Evolutionary conservation across 805 yeast species (phyloP), one percentile per base, ranked within the genome.

Genomic region (Starmerella powellii): DNA sequence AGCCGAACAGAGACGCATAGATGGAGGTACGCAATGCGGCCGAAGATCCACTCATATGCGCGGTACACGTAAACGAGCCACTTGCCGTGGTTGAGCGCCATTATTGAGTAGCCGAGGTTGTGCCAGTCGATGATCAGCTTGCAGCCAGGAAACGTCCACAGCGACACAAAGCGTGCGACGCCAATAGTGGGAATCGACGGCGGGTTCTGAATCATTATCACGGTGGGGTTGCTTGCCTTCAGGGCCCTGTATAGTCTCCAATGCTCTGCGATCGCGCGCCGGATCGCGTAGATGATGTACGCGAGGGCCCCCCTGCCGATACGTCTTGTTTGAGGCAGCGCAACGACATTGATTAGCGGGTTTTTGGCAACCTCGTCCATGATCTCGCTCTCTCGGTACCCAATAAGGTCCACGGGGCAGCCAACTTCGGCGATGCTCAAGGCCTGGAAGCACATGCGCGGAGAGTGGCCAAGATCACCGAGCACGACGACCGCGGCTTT

Each of bases 381-480:
- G 24, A 58, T 23, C 24, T 51, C 46, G 30, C 54, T 48, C 31
- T 62, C 63, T 11, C 45, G 44, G 46, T 87, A 88, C 0, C 98
- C 98, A 58, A 94, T 81, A 27, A 91, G 60, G 44, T 80, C 83
- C 3, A 91, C 97, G 35, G 68, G 65, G 59, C 78, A 80, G 0
- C 86, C 91, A 1, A 61, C 55, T 26, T 68, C 60, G n/a, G 80
- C 71, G 52, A 91, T 76, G 41, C 88, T 79, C 44, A 68, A 63
- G 0, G 94, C 94, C 58, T 91, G 98, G 61, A 88, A 82, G 51
- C 79, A 72, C 81, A 88, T 91, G 46, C 98, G 68, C 6, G 98
- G 98, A 0, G 96, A 87, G 56, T 86, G 94, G 12, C 95, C 95
- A 41, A 91, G 57, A 57, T 88, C 97, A 2, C 98, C 98, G 16